Base-by-base conservation (phyloP, 257 asterid species). In the Capsicum baccatum region DNA sequence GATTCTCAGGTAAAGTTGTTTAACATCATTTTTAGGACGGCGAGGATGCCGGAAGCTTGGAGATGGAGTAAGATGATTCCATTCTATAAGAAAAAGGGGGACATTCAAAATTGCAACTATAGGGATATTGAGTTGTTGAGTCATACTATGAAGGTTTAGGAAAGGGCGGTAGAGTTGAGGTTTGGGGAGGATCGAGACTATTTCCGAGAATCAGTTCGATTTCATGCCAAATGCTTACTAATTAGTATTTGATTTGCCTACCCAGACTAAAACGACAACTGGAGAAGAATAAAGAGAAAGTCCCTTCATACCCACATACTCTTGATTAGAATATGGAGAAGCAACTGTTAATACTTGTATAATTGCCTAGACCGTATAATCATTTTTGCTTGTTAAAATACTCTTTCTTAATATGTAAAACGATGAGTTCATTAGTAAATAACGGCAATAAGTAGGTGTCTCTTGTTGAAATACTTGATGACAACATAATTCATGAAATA, bases 211-310 rank as follows among this genome's bases (percentile, higher is more conserved):
- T 26, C 33, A 26, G 33, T 26, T 26, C 33, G 33, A 26, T 26
- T 26, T 26, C 33, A 26, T 26, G 33, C 33, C 48, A 44, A 44
- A 44, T 6, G 6, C 48, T 6, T 44, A 44, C 48, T 44, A 44
- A 44, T 5, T 50, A 50, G 33, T 26, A 26, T 74, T 52, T 48
- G 80, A 19, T 74, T 48, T 74, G 62, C 54, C 80, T 3, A 21
- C 13, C 44, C 44, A 50, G 62, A 50, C 44, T 50, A 74, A 74
- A 60, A 50, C 8, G 48, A 39, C 39, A 12, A 19, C 19, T 73
- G 60, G 42, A 73, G 56, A 73, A 42, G 80, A 73, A 73, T 47
- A 73, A 73, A 19, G 42, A 50, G 54, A 74, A 74, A 54, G 42
- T 42, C 12, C 60, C 19, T 73, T 48, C 59, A 12, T 50, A 35